A percentile compares a stretch with the other conserved stretches of the same genome.
Evolutionary conservation across 1,139 yeast genomes (phyloP).

Genomic region (Blastobotrys illinoisensis): DNA sequence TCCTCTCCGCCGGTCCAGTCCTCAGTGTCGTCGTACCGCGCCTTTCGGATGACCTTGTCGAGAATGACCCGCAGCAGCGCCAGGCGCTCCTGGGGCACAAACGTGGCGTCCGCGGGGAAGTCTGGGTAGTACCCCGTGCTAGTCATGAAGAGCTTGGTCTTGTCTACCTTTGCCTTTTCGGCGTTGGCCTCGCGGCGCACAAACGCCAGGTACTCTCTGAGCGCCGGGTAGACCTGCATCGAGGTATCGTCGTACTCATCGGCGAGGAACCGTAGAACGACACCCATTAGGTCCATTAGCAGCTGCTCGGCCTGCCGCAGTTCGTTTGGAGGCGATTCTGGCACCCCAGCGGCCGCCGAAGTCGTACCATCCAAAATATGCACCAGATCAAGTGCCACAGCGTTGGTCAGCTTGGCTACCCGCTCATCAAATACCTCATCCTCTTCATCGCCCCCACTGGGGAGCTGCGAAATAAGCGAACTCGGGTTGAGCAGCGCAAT

Average conservation of each 20-base stretch:
- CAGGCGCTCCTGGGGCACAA: slow-evolving; percentile 34
- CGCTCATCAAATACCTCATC: slow-evolving; percentile 73
- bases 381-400: slow-evolving; percentile 70
- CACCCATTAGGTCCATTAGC: slow-evolving; percentile 65
- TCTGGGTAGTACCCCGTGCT: slow-evolving; percentile 24
- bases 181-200: slow-evolving; percentile 51
- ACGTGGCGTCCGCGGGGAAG: slow-evolving; percentile 29
- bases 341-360: slow-evolving; percentile 24
- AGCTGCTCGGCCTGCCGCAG: slow-evolving; percentile 40
- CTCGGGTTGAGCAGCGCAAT: slow-evolving; percentile 65
- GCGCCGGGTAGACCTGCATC: slow-evolving; percentile 72
- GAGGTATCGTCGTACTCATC: slow-evolving; percentile 90
- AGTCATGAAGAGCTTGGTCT: slow-evolving; percentile 23
- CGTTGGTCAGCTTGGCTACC: slow-evolving; percentile 66
- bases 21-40: slow-evolving; percentile 71
- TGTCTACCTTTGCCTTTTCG: slow-evolving; percentile 26
- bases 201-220: slow-evolving; percentile 65
- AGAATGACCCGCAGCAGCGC: slow-evolving; percentile 58
- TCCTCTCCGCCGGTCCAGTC: slow-evolving; percentile 47
- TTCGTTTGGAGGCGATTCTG: slow-evolving; percentile 24
- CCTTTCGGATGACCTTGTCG: slow-evolving; percentile 65
- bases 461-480: slow-evolving; percentile 39
- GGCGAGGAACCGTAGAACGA: slow-evolving; percentile 60
- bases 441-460: slow-evolving; percentile 33
- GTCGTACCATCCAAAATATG: slow-evolving; percentile 53